Percentiles rank a stretch among this genome's conserved stretches.
Conservation (phyloP, 257 asterid species). For the Solanum dulcamara region DNA sequence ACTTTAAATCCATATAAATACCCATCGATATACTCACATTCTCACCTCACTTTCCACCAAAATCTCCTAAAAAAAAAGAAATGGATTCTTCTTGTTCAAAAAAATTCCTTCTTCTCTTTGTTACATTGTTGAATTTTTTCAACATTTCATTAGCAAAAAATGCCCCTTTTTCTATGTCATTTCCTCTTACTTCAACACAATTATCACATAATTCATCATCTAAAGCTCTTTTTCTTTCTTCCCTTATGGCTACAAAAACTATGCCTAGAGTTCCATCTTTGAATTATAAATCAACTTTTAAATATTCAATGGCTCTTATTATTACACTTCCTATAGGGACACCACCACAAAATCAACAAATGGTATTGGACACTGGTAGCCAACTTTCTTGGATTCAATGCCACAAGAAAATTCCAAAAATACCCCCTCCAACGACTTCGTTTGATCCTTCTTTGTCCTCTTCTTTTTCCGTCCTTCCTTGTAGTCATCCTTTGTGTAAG, state of each 20-base stretch:
- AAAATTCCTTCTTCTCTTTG: slow-evolving; percentile 6
- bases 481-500: slow-evolving; percentile 66
- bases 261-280: slow-evolving; percentile 8
- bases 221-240: slow-evolving; percentile 15
- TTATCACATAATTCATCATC: slow-evolving; percentile 23
- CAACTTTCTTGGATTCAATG: slow-evolving; percentile 89
- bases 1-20: slow-evolving; percentile 20
- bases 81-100: slow-evolving; percentile 24
- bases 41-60: not conserved
- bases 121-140: slow-evolving; percentile 1
- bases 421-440: slow-evolving; percentile 36
- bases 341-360: slow-evolving; percentile 70
- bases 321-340: slow-evolving; percentile 78
- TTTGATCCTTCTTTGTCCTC: slow-evolving; percentile 84
- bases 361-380: slow-evolving; percentile 92
- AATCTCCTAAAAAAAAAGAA: not conserved
- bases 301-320: slow-evolving; percentile 72
- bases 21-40: not conserved
- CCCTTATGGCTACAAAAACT: slow-evolving; percentile 3
- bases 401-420: slow-evolving; percentile 23
- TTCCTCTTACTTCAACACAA: slow-evolving; percentile 40
- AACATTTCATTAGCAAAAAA: not conserved
- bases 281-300: slow-evolving; percentile 40
- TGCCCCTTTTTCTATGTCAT: slow-evolving; percentile 21
- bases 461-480: slow-evolving; percentile 66